These are phyloP conservation scores for Akebia trifoliata DNA, from an alignment of 164 flowering plant species.

Conservation along the genomic window DNA sequence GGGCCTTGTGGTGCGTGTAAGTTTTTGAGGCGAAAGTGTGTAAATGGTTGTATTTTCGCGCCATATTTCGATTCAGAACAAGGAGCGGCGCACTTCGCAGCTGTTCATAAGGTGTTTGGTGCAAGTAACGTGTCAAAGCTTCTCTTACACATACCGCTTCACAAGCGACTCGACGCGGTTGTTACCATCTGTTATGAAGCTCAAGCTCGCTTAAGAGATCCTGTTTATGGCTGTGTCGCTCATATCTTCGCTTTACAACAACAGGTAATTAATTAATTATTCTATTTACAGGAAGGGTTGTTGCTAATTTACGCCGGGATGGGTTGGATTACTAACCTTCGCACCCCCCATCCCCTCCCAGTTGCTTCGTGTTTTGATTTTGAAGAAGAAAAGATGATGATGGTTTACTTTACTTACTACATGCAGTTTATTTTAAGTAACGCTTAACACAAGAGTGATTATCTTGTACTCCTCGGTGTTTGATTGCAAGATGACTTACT, in stretches of 20 bases:
- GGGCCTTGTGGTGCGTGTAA: constrained; percentile 99
- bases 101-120: constrained; percentile 95
- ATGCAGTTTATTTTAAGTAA: too few relatives aligned
- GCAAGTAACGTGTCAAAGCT: constrained; percentile 95
- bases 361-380: too few relatives aligned
- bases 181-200: constrained; percentile 92
- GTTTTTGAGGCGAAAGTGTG: constrained; percentile 84
- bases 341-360: too few relatives aligned
- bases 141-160: constrained; percentile 62
- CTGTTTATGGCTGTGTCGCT: constrained; percentile 89
- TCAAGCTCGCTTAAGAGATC: constrained; percentile 82
- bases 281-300: too few relatives aligned
- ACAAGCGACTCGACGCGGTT: constrained; percentile 78
- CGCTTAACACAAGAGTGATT: too few relatives aligned
- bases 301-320: too few relatives aligned
- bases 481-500: too few relatives aligned
- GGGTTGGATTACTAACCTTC: too few relatives aligned
- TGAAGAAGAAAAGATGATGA: too few relatives aligned
- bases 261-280: constrained; percentile 47
- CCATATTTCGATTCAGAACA: constrained; percentile 94
- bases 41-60: constrained; percentile 81
- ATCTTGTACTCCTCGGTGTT: too few relatives aligned
- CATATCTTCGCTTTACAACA: constrained; percentile 87
- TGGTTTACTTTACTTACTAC: too few relatives aligned
- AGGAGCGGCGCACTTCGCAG: constrained; percentile 90